Evolutionary conservation across 225 moss, liverwort and hornwort genomes (phyloP).

Genomic region (Climacium dendroides): DNA sequence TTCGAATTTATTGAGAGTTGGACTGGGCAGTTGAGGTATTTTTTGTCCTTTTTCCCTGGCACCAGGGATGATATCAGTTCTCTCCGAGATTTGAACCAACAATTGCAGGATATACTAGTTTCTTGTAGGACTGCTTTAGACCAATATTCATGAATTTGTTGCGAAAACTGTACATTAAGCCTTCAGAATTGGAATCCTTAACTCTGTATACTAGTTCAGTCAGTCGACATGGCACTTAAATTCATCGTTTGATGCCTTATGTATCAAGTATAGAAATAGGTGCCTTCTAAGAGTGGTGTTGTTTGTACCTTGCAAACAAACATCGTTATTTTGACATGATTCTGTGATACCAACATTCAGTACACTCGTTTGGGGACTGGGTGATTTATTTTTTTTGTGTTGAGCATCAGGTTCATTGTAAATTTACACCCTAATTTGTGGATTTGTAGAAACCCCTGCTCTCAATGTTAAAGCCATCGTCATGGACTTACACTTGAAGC

Average conservation of each 20-base stretch:
- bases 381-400: neutral
- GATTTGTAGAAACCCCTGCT: neutral
- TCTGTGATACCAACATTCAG: neutral
- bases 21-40: conserved; percentile 85
- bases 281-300: neutral
- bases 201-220: conserved; percentile 6
- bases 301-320: neutral
- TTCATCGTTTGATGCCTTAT: conserved; percentile 1
- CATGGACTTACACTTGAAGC: too few relatives aligned
- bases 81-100: conserved; percentile 66
- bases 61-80: conserved; percentile 72
- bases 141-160: conserved; percentile 14
- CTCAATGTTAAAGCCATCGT: neutral
- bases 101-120: conserved; percentile 53
- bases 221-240: neutral
- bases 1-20: conserved; percentile 73
- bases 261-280: neutral
- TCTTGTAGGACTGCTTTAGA: conserved; percentile 48
- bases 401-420: neutral
- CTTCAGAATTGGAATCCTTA: neutral
- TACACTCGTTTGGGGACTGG: neutral
- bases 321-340: neutral
- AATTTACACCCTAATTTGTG: neutral
- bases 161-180: conserved; percentile 15
- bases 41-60: conserved; percentile 77